phyloP scores from a whole-genome alignment of 495 filamentous ascomycete genomes.

The Xeromyces bisporus region DNA sequence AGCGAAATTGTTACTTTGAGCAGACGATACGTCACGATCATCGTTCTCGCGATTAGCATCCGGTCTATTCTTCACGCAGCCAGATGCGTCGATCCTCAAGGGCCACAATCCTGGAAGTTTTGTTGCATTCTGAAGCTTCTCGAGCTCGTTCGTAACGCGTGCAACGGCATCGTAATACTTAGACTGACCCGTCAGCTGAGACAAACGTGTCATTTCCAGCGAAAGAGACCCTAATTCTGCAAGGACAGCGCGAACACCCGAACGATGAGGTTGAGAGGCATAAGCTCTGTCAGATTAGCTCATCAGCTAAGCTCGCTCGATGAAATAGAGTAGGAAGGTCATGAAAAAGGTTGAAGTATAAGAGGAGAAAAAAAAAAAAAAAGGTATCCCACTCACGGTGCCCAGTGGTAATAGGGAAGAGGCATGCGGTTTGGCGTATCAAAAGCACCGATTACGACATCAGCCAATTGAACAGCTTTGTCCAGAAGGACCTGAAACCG shows the following conservation, averaged over 20 bases:
- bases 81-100: constrained; percentile 57
- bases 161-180: constrained; percentile 94
- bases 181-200: constrained; percentile 71
- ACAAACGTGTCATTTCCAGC: constrained; percentile 89
- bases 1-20: constrained; percentile 4
- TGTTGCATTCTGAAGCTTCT: constrained; percentile 59
- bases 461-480: constrained; percentile 77
- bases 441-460: constrained; percentile 80
- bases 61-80: constrained; percentile 29
- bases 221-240: constrained; percentile 82
- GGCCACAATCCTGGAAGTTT: constrained; percentile 76
- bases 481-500: constrained; percentile 55
- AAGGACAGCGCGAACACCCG: constrained; percentile 42
- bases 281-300: constrained; percentile 25
- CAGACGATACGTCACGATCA: constrained; percentile 1
- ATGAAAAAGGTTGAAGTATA: constrained; percentile 3
- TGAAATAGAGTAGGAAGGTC: neutral
- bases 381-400: constrained; percentile 35
- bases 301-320: neutral
- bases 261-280: constrained; percentile 47
- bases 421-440: constrained; percentile 98
- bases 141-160: constrained; percentile 74
- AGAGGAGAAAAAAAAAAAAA: neutral
- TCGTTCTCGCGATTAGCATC: neutral
- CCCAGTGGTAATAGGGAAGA: constrained; percentile 70